Evolutionary conservation across 768 basidiomycete genomes (phyloP).

Genomic region (Hysterangium stoloniferum): DNA sequence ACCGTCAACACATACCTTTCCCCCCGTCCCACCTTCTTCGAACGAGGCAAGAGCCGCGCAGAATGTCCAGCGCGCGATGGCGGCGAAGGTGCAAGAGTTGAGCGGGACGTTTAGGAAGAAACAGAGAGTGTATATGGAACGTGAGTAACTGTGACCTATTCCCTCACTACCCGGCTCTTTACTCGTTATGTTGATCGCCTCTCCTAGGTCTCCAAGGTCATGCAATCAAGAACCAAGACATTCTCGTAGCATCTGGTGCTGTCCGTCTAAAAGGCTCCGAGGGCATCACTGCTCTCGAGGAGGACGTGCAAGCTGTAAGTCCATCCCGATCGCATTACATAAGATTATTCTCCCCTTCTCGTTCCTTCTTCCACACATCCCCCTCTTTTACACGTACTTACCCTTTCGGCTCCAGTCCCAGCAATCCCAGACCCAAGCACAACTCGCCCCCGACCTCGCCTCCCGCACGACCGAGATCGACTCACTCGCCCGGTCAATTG

Average conservation of each 20-base stretch:
- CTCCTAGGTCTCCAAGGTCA: slow-evolving; percentile 86
- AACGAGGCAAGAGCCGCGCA: slow-evolving; percentile 62
- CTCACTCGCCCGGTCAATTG: slow-evolving; percentile 88
- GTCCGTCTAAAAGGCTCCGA: slow-evolving; percentile 78
- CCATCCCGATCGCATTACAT: no score
- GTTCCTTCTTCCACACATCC: slow-evolving; percentile 6
- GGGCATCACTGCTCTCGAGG: slow-evolving; percentile 77
- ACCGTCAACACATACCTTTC: slow-evolving; percentile 48
- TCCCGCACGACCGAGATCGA: slow-evolving; percentile 64
- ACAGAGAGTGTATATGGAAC: slow-evolving; percentile 97
- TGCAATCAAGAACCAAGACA: slow-evolving; percentile 94
- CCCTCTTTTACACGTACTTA: slow-evolving; percentile 11
- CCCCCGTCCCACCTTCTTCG: slow-evolving; percentile 43
- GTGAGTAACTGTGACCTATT: slow-evolving; percentile 42
- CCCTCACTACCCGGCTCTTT: no score
- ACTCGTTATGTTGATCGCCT: slow-evolving; percentile 16
- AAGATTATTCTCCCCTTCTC: slow-evolving; percentile 5
- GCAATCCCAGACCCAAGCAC: slow-evolving; percentile 27
- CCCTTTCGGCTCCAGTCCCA: slow-evolving; percentile 21
- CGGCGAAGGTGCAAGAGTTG: slow-evolving; percentile 92
- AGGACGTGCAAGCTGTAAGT: slow-evolving; percentile 83
- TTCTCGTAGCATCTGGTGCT: slow-evolving; percentile 83
- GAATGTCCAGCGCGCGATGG: slow-evolving; percentile 92
- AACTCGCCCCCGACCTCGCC: slow-evolving; percentile 32
- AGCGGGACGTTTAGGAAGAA: slow-evolving; percentile 93